Evolutionary conservation across 2,329 filamentous ascomycete genomes (phyloP).

Genomic region (Stagonosporopsis tanaceti): DNA sequence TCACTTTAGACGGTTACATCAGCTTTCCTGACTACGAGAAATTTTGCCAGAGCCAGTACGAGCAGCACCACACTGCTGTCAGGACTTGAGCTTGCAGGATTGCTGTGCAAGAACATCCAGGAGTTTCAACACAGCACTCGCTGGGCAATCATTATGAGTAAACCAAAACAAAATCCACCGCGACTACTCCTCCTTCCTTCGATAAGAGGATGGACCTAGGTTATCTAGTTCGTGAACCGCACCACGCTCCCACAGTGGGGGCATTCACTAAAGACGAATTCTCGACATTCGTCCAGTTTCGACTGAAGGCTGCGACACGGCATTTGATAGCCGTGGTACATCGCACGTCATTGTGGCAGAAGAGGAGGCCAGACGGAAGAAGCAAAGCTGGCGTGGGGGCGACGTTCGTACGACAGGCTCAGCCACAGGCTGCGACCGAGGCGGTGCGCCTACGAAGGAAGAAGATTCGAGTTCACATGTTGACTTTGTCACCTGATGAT

Average conservation of each 20-base stretch:
- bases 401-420: slow-evolving; percentile 22
- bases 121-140: slow-evolving; percentile 9
- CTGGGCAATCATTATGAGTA: background rate
- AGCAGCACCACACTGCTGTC: slow-evolving; percentile 41
- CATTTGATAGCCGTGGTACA: background rate
- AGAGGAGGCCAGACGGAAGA: slow-evolving; percentile 15
- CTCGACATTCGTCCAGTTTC: background rate
- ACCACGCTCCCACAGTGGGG: background rate
- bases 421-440: slow-evolving; percentile 25
- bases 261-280: background rate
- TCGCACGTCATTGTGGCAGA: slow-evolving; percentile 6
- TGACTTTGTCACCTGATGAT: background rate
- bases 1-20: slow-evolving; percentile 64
- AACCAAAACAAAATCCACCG: slow-evolving; percentile 1
- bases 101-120: background rate
- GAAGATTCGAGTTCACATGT: background rate
- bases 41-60: slow-evolving; percentile 57
- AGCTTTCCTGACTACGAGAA: slow-evolving; percentile 78
- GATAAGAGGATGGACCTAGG: background rate
- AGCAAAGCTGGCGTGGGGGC: slow-evolving; percentile 26
- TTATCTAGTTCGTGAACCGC: background rate
- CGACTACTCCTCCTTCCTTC: background rate
- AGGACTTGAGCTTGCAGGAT: slow-evolving; percentile 38
- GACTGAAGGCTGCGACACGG: background rate
- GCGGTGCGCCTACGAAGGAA: background rate